A percentile compares a stretch with the other conserved stretches of the same genome.
Evolutionary conservation across 176 grass and related monocot genomes (phyloP).

Genomic region (Oryza nivara): DNA sequence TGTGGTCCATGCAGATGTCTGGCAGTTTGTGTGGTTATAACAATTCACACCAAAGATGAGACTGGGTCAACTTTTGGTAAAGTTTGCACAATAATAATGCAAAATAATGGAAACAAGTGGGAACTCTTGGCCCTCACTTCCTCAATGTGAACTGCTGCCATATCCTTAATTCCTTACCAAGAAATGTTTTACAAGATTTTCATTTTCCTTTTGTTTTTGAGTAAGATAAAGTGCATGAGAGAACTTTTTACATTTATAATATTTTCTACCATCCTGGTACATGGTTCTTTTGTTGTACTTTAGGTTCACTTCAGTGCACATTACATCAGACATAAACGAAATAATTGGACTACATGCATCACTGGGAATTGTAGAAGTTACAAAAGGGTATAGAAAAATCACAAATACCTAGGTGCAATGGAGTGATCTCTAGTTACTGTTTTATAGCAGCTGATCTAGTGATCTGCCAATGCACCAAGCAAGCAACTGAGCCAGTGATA

Average conservation of each 20-base stretch:
- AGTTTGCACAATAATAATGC: not conserved
- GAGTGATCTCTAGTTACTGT: not conserved
- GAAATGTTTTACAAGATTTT: constrained; percentile 8
- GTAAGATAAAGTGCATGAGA: not conserved
- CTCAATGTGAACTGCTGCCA: constrained; percentile 2
- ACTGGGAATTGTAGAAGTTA: not conserved
- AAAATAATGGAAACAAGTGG: not conserved
- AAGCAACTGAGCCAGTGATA: not conserved
- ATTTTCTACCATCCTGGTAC: not conserved
- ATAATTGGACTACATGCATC: not conserved
- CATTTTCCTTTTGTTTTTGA: constrained; percentile 5
- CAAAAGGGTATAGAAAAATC: not conserved
- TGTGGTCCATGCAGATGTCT: constrained; percentile 29
- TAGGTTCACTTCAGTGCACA: too few relatives aligned
- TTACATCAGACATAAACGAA: not conserved
- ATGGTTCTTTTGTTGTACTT: not conserved
- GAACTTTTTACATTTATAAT: not conserved
- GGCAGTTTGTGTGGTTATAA: not conserved
- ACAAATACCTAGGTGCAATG: not conserved
- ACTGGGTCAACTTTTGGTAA: not conserved
- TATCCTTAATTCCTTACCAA: not conserved
- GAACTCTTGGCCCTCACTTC: not conserved
- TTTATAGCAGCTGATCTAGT: not conserved
- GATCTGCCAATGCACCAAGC: not conserved
- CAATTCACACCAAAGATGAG: constrained; percentile 28